Evolutionary conservation across 176 grass and related monocot genomes (phyloP).

Genomic region (Triticum aestivum): IWGSC_CS_RefSeq_v2.1 NC_057804.1:376667783-376668282

Average conservation of each 20-base stretch:
- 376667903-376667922: too few species aligned
- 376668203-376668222: neutral
- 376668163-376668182: neutral
- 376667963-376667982: too few species aligned
- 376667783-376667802: too few species aligned
- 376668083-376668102: constrained; percentile 15
- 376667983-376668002: neutral
- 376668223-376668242: neutral
- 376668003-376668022: constrained; percentile 18
- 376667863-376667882: constrained; percentile 18
- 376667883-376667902: neutral
- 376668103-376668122: neutral
- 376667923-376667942: too few species aligned
- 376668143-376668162: neutral
- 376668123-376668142: neutral
- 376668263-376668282: neutral
- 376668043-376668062: neutral
- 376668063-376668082: constrained; percentile 13
- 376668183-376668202: constrained; percentile 25
- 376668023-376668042: constrained; percentile 27
- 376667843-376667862: too few species aligned
- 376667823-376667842: too few species aligned
- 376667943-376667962: too few species aligned
- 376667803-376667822: too few species aligned
- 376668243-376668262: constrained; percentile 1